Conservation (phyloP, 1,139 yeast species). For the Sugiyamaella grinbergsii region DNA sequence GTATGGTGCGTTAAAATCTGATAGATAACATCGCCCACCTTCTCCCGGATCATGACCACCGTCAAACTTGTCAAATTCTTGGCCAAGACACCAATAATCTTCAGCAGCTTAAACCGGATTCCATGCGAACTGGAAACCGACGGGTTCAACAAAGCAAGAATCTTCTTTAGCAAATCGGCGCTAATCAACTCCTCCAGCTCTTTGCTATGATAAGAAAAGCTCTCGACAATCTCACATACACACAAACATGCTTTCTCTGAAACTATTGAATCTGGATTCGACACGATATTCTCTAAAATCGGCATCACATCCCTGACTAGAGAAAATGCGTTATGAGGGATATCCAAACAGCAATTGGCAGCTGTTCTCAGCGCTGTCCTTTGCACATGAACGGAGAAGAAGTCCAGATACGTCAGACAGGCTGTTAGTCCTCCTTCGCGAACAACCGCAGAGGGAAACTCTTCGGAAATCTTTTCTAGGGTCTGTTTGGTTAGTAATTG, state of each 20-base stretch:
- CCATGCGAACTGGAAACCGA: conserved; percentile 29
- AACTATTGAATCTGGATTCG: conserved; percentile 63
- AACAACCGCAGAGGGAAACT: conserved; percentile 42
- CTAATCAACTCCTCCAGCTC: conserved; percentile 51
- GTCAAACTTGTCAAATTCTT: conserved; percentile 43
- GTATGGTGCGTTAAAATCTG: conserved; percentile 41
- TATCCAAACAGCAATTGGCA: conserved; percentile 67
- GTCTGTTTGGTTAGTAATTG: conserved; percentile 27
- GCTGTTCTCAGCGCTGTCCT: conserved; percentile 77
- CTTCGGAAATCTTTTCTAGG: conserved; percentile 43
- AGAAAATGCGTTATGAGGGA: conserved; percentile 51
- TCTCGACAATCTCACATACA: conserved; percentile 60
- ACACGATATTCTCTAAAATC: conserved; percentile 61
- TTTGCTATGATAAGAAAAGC: conserved; percentile 52
- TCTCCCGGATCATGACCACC: conserved; percentile 33
- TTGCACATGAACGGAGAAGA: conserved; percentile 88
- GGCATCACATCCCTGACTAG: conserved; percentile 62
- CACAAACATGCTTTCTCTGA: conserved; percentile 71
- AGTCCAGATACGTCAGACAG: conserved; percentile 76
- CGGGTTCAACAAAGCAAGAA: conserved; percentile 34
- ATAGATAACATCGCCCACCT: conserved; percentile 39
- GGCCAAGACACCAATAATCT: conserved; percentile 48
- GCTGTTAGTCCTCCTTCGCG: conserved; percentile 63
- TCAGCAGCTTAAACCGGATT: conserved; percentile 38
- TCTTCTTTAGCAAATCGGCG: conserved; percentile 31